A percentile compares a stretch with the other conserved stretches of the same genome.
Conservation (phyloP, 345 rosid species). For the Trapa incisa region DNA sequence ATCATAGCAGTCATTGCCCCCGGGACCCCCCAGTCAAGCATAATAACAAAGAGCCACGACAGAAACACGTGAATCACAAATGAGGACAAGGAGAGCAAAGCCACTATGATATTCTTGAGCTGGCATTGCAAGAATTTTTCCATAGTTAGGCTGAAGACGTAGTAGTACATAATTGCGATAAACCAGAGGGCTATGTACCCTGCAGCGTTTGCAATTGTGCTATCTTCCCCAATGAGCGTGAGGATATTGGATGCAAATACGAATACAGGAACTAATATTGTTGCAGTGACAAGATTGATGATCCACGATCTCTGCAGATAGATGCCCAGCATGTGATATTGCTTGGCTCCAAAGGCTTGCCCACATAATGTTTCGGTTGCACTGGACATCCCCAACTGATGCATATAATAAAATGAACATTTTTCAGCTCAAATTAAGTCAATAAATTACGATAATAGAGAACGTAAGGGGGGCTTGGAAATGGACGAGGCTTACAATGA, state of each 20-base stretch:
- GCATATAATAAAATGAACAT: too few relatives aligned
- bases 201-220: constrained; percentile 6
- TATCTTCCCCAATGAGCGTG: constrained; percentile 8
- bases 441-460: too few relatives aligned
- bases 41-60: constrained; percentile 17
- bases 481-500: constrained; percentile 8
- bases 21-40: constrained; percentile 12
- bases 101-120: constrained; percentile 10
- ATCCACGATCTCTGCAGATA: constrained; percentile 17
- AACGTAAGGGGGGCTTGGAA: neutral
- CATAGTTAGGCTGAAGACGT: constrained; percentile 4
- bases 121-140: constrained; percentile 14
- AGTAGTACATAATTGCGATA: constrained; percentile 10
- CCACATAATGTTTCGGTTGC: constrained; percentile 18
- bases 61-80: constrained; percentile 9
- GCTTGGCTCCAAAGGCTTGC: constrained; percentile 16
- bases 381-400: constrained; percentile 18
- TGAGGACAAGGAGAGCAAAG: constrained; percentile 7
- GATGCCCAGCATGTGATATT: constrained; percentile 15
- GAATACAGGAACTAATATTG: constrained; percentile 9
- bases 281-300: constrained; percentile 8
- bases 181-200: constrained; percentile 14
- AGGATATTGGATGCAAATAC: constrained; percentile 4
- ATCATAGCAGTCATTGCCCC: constrained; percentile 26
- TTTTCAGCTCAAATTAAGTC: too few relatives aligned